Conservation (phyloP, 2,329 filamentous ascomycete species). For the Fusarium decemcellulare region DNA sequence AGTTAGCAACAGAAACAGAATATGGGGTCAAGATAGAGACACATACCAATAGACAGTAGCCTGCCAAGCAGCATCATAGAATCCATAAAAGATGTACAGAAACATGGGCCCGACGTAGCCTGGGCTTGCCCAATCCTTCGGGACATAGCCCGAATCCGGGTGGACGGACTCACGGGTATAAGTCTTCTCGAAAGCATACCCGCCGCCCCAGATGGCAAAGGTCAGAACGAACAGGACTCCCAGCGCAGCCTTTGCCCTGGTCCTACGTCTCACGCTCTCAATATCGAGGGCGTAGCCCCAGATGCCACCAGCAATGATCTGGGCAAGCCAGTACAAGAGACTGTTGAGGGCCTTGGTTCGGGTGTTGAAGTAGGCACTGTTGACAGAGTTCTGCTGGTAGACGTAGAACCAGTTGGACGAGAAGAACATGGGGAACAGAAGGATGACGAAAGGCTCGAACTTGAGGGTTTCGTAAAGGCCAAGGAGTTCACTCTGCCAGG, state of each 20-base stretch:
- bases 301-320: constrained; percentile 81
- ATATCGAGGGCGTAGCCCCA: constrained; percentile 82
- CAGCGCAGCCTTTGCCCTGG: constrained; percentile 77
- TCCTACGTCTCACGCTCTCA: constrained; percentile 70
- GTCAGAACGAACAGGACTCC: constrained; percentile 76
- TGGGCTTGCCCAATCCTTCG: constrained; percentile 74
- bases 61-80: constrained; percentile 93
- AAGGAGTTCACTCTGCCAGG: constrained; percentile 83
- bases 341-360: constrained; percentile 82
- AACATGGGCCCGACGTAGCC: constrained; percentile 86
- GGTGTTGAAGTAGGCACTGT: constrained; percentile 78
- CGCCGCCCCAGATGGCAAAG: constrained; percentile 86
- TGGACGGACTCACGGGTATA: constrained; percentile 41
- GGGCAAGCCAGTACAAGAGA: constrained; percentile 78
- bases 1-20: constrained; percentile 18
- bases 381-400: constrained; percentile 83
- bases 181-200: constrained; percentile 78
- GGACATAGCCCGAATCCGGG: constrained; percentile 16
- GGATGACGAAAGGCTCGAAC: constrained; percentile 77
- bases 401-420: constrained; percentile 88
- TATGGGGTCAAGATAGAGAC: constrained; percentile 49
- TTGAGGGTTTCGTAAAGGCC: constrained; percentile 82
- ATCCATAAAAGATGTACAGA: constrained; percentile 90
- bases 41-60: constrained; percentile 93
- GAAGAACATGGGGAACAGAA: constrained; percentile 87